A percentile compares a stretch with the other conserved stretches of the same genome.
Evolutionary conservation across 148 eudicot genomes (phyloP).

Genomic region (Euryodendron excelsum): DNA sequence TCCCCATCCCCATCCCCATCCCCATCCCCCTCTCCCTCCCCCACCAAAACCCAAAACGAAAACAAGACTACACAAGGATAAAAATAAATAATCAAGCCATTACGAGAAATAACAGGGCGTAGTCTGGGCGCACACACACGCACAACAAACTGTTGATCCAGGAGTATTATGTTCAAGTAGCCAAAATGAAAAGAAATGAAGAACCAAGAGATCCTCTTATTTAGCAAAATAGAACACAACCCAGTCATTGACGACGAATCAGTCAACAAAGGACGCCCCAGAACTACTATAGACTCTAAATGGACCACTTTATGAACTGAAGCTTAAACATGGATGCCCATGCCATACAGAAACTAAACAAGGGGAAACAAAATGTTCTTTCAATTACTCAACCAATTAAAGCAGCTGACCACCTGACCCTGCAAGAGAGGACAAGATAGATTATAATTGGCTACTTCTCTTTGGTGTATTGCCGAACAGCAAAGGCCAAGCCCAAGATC

Average conservation of each 20-base stretch:
- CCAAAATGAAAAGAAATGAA: not conserved
- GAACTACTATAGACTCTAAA: not conserved
- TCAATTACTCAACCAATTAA: not conserved
- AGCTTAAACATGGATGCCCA: not conserved
- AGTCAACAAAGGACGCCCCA: not conserved
- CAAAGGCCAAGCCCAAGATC: constrained; percentile 72
- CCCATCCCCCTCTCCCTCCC: too few species aligned
- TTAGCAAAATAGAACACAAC: not conserved
- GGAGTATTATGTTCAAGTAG: too few species aligned
- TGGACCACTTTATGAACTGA: not conserved
- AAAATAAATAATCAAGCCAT: too few species aligned
- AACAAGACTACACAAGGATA: too few species aligned
- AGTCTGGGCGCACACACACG: too few species aligned
- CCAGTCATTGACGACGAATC: not conserved
- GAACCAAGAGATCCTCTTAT: not conserved
- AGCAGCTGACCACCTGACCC: not conserved
- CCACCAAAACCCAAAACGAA: too few species aligned
- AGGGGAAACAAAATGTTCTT: constrained; percentile 1
- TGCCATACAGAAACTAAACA: not conserved
- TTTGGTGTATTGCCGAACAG: constrained; percentile 66
- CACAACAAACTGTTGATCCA: not conserved
- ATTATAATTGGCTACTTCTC: constrained; percentile 36
- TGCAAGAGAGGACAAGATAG: not conserved
- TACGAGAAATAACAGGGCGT: too few species aligned
- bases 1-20: too few species aligned